phyloP scores from a whole-genome alignment of 2,329 filamentous ascomycete species.

The Leptosphaerulina australis region DNA sequence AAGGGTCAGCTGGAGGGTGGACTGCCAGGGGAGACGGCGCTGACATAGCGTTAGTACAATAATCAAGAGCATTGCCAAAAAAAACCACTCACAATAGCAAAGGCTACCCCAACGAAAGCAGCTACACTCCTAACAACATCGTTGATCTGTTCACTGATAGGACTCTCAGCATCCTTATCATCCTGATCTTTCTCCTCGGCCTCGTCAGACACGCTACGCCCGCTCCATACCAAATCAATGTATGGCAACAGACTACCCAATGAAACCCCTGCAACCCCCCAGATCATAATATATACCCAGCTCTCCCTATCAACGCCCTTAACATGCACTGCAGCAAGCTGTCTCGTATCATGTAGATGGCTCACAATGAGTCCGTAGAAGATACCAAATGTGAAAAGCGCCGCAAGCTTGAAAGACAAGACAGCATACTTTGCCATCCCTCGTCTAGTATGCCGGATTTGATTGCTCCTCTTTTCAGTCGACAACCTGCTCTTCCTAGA shows the following conservation, averaged over 20 bases:
- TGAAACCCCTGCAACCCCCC: constrained; percentile 79
- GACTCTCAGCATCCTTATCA: constrained; percentile 48
- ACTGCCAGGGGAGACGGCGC: constrained; percentile 92
- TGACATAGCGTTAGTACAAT: constrained; percentile 46
- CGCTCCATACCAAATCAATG: constrained; percentile 77
- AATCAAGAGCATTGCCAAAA: background rate
- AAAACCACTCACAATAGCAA: constrained; percentile 75
- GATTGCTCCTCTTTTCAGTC: background rate
- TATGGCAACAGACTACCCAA: constrained; percentile 83
- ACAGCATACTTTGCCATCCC: constrained; percentile 53
- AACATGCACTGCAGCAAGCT: constrained; percentile 67
- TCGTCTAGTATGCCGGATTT: background rate
- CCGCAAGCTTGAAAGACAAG: constrained; percentile 61
- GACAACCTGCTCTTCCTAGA: background rate
- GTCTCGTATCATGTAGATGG: constrained; percentile 73
- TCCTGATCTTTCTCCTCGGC: constrained; percentile 25
- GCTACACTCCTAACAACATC: constrained; percentile 71
- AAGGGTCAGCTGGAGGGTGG: constrained; percentile 88
- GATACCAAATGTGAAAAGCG: constrained; percentile 80
- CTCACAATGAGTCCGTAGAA: constrained; percentile 83
- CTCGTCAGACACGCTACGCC: constrained; percentile 47
- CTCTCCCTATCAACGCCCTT: constrained; percentile 60
- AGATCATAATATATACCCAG: constrained; percentile 76
- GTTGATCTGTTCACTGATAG: constrained; percentile 71
- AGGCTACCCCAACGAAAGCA: constrained; percentile 74